Conservation (phyloP, 1,284 basidiomycete species). For the Ganoderma multipileum region DNA sequence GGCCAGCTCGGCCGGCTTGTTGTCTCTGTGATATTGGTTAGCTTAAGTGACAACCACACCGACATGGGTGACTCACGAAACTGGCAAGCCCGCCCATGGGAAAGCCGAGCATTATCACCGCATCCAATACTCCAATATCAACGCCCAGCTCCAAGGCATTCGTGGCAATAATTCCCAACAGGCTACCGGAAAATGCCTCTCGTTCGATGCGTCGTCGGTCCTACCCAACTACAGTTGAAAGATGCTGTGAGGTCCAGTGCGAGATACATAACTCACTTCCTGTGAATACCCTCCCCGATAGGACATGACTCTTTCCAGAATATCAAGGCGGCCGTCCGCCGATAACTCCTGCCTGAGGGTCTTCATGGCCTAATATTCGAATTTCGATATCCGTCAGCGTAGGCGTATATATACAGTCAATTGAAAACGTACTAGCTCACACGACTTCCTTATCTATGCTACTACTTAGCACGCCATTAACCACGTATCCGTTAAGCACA, state of each 20-base stretch:
- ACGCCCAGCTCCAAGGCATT: constrained; percentile 92
- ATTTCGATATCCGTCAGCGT: not conserved
- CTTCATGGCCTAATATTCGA: constrained; percentile 71
- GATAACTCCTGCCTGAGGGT: constrained; percentile 77
- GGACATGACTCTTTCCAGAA: constrained; percentile 80
- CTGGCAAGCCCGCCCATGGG: constrained; percentile 77
- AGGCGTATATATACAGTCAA: not conserved
- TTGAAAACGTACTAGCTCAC: constrained; percentile 69
- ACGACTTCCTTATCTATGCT: constrained; percentile 75
- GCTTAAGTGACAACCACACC: not conserved
- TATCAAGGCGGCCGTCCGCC: constrained; percentile 78
- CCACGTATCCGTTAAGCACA: constrained; percentile 13
- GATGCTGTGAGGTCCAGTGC: not conserved
- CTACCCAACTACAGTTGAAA: constrained; percentile 42
- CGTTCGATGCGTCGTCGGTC: constrained; percentile 86
- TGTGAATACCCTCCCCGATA: constrained; percentile 85
- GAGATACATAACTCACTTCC: constrained; percentile 42
- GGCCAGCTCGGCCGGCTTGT: constrained; percentile 89
- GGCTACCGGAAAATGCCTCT: constrained; percentile 84
- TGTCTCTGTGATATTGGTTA: constrained; percentile 61
- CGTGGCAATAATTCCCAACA: constrained; percentile 90
- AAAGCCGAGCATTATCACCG: constrained; percentile 90
- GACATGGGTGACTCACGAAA: constrained; percentile 56
- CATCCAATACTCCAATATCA: constrained; percentile 89
- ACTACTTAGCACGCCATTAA: not conserved